phyloP scores from a whole-genome alignment of 768 basidiomycete species.

The Suillus discolor region DNA sequence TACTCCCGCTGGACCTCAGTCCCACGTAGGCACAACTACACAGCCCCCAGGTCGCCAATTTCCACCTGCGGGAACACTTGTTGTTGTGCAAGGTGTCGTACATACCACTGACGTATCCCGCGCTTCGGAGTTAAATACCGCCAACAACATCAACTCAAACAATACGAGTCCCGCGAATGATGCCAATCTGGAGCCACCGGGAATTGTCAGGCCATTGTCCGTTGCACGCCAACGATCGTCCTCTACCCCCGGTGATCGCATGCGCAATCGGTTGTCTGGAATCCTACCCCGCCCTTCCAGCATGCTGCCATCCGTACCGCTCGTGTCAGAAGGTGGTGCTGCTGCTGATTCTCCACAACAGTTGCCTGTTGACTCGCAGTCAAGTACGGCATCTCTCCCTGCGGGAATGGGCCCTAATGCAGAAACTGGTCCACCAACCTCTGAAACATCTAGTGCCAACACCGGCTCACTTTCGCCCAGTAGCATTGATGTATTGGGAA shows the following conservation, averaged over 20 bases:
- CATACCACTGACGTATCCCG: conserved; percentile 71
- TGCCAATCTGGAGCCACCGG: conserved; percentile 9
- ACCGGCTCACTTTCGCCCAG: conserved; percentile 57
- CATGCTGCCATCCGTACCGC: conserved; percentile 28
- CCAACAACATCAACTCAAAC: conserved; percentile 17
- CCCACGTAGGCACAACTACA: conserved; percentile 25
- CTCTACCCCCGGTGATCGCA: conserved; percentile 25
- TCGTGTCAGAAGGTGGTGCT: conserved; percentile 3
- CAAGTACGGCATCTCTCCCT: not conserved
- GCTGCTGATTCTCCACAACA: conserved; percentile 10
- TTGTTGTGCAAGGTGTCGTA: conserved; percentile 83
- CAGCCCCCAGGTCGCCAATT: conserved; percentile 45
- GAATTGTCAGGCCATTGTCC: conserved; percentile 9
- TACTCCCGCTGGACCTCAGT: conserved; percentile 7
- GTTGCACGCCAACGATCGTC: conserved; percentile 34
- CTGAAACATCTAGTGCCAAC: conserved; percentile 18
- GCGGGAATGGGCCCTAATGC: conserved; percentile 9
- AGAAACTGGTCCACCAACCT: conserved; percentile 11
- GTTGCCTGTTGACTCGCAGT: conserved; percentile 4
- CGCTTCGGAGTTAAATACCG: conserved; percentile 24
- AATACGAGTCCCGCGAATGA: conserved; percentile 9
- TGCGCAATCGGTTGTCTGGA: conserved; percentile 37
- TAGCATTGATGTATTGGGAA: conserved; percentile 82
- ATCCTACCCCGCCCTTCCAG: conserved; percentile 41
- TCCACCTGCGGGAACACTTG: conserved; percentile 75